These are phyloP conservation scores for Drechslerella stenobrocha DNA, from an alignment of 2,329 filamentous ascomycete species.

Conservation along the genomic window DNA sequence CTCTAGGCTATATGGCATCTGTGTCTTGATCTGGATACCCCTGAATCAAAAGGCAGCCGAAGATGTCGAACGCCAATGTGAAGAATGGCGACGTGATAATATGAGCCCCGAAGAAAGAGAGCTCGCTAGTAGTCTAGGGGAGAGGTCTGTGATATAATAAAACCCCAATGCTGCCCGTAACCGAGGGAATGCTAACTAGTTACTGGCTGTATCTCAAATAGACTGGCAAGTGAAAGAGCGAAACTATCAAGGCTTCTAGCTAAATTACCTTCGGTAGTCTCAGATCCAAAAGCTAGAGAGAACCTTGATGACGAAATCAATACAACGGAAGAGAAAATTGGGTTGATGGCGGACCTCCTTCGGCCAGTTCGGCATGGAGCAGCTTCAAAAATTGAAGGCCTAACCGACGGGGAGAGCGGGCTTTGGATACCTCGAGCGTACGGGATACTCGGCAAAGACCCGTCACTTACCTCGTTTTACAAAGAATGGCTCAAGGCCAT, in stretches of 20 bases:
- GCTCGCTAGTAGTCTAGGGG: conserved; percentile 84
- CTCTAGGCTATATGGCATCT: conserved; percentile 87
- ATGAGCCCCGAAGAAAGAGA: conserved; percentile 92
- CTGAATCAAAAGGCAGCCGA: conserved; percentile 79
- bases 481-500: conserved; percentile 97
- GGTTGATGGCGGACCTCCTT: conserved; percentile 92
- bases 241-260: conserved; percentile 86
- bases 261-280: conserved; percentile 75
- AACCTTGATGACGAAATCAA: conserved; percentile 91
- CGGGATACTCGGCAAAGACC: conserved; percentile 84
- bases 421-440: conserved; percentile 95
- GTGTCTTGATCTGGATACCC: conserved; percentile 89
- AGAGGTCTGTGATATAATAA: conserved; percentile 60
- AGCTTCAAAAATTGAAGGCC: conserved; percentile 92
- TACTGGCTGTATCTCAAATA: conserved; percentile 19
- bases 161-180: background rate
- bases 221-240: conserved; percentile 82
- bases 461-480: conserved; percentile 85
- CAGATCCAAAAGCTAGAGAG: conserved; percentile 79
- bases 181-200: background rate
- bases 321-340: conserved; percentile 93
- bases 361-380: conserved; percentile 90
- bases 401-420: conserved; percentile 92
- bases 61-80: conserved; percentile 78
- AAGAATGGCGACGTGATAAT: conserved; percentile 79